Evolutionary conservation across 106 monocot species (phyloP).

Genomic region (Vanilla planifolia): DNA sequence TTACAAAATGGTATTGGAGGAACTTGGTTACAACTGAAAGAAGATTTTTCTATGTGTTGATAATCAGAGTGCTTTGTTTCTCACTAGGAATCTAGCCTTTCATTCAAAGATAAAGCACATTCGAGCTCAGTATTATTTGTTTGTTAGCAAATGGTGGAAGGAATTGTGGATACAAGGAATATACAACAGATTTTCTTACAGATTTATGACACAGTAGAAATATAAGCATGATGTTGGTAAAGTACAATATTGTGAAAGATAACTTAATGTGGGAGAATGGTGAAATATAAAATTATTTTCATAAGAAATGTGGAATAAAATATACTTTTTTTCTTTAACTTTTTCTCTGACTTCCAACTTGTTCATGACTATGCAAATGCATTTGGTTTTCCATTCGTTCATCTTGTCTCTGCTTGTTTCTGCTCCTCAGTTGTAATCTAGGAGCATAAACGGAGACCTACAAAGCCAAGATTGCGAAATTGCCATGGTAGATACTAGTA

Average conservation of each 20-base stretch:
- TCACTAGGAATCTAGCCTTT: neutral
- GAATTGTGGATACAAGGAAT: neutral
- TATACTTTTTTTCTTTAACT: too few relatives aligned
- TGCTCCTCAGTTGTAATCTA: too few relatives aligned
- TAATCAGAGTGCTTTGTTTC: neutral
- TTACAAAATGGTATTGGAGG: conserved; percentile 1
- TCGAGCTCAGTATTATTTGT: neutral
- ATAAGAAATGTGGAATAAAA: too few relatives aligned
- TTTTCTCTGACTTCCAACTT: too few relatives aligned
- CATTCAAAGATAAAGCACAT: neutral
- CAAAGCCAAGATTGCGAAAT: too few relatives aligned
- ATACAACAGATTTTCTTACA: neutral
- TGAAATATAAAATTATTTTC: neutral
- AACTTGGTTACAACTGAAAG: neutral
- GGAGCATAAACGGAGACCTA: too few relatives aligned
- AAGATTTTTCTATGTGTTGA: neutral
- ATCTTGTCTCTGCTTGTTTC: too few relatives aligned
- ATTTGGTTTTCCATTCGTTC: too few relatives aligned
- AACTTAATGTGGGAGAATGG: neutral
- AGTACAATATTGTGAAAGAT: neutral
- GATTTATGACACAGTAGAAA: too few relatives aligned
- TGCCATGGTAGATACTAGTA: too few relatives aligned
- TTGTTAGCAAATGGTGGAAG: neutral
- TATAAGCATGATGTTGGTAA: too few relatives aligned
- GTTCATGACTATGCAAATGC: too few relatives aligned